These are phyloP conservation scores for Neurospora sp. DNA, from an alignment of 495 filamentous ascomycete genomes.

Conservation along the genomic window DNA sequence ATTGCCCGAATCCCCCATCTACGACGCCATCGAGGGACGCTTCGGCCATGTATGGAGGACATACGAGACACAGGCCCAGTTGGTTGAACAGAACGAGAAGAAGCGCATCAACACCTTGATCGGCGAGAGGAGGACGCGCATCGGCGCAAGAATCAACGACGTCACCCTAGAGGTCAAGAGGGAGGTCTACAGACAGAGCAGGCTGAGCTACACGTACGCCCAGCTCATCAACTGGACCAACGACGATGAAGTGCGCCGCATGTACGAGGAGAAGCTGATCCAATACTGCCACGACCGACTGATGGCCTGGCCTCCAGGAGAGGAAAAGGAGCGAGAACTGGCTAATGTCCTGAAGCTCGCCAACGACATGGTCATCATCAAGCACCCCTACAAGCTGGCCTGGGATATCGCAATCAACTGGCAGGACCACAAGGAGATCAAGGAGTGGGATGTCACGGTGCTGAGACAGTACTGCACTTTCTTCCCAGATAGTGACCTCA, in stretches of 20 bases:
- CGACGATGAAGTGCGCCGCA: constrained; percentile 73
- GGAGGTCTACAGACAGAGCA: constrained; percentile 63
- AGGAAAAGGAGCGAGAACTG: constrained; percentile 56
- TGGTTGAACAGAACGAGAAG: constrained; percentile 78
- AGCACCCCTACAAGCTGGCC: constrained; percentile 80
- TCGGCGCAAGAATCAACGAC: constrained; percentile 73
- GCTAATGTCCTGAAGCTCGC: constrained; percentile 63
- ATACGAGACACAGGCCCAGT: constrained; percentile 74
- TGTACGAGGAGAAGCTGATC: constrained; percentile 87
- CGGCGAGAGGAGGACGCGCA: constrained; percentile 73
- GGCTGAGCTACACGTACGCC: constrained; percentile 64
- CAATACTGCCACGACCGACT: constrained; percentile 69
- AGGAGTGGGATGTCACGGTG: constrained; percentile 61
- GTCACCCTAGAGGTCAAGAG: constrained; percentile 80
- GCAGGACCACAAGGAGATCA: constrained; percentile 64
- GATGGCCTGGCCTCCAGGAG: constrained; percentile 47
- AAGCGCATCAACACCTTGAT: constrained; percentile 87
- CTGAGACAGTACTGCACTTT: constrained; percentile 70
- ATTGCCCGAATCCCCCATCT: constrained; percentile 68
- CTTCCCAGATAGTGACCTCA: constrained; percentile 75
- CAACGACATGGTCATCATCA: constrained; percentile 88
- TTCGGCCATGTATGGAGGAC: constrained; percentile 71
- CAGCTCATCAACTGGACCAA: constrained; percentile 80
- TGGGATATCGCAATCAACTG: constrained; percentile 89
- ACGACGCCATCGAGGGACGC: constrained; percentile 74